Conservation (phyloP, 2,329 filamentous ascomycete genomes). For the Dryadomyces quercus-mongolicae region DNA sequence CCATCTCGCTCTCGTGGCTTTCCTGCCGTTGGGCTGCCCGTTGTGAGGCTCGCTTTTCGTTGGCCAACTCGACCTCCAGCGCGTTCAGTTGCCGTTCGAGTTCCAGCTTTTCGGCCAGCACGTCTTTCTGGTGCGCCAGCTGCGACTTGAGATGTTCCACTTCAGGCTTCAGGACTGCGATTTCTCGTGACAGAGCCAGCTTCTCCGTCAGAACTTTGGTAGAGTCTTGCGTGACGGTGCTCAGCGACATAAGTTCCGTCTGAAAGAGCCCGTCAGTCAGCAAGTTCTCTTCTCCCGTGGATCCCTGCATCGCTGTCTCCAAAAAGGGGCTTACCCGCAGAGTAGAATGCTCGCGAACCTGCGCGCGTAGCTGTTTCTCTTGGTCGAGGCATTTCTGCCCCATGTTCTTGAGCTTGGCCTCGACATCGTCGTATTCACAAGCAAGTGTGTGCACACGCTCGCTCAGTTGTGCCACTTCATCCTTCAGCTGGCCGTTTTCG, state of each 20-base stretch:
- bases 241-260: constrained; percentile 61
- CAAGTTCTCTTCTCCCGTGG: not conserved
- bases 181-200: constrained; percentile 36
- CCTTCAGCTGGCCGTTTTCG: constrained; percentile 57
- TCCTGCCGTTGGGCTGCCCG: constrained; percentile 32
- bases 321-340: constrained; percentile 28
- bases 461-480: constrained; percentile 48
- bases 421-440: constrained; percentile 26
- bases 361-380: constrained; percentile 34
- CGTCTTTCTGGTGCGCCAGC: constrained; percentile 47
- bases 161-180: constrained; percentile 41
- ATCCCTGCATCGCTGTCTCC: too few species aligned
- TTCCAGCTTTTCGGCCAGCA: constrained; percentile 67
- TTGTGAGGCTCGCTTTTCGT: constrained; percentile 60
- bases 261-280: constrained; percentile 19
- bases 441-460: constrained; percentile 40
- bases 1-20: constrained; percentile 19
- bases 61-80: constrained; percentile 70
- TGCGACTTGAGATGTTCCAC: constrained; percentile 44
- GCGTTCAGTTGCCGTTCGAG: constrained; percentile 67
- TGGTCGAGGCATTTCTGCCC: constrained; percentile 30
- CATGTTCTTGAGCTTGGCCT: constrained; percentile 29
- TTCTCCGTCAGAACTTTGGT: constrained; percentile 54
- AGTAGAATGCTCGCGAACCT: constrained; percentile 33
- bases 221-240: constrained; percentile 54